phyloP scores from a whole-genome alignment of 768 basidiomycete genomes.

The Trametes meyenii region DNA sequence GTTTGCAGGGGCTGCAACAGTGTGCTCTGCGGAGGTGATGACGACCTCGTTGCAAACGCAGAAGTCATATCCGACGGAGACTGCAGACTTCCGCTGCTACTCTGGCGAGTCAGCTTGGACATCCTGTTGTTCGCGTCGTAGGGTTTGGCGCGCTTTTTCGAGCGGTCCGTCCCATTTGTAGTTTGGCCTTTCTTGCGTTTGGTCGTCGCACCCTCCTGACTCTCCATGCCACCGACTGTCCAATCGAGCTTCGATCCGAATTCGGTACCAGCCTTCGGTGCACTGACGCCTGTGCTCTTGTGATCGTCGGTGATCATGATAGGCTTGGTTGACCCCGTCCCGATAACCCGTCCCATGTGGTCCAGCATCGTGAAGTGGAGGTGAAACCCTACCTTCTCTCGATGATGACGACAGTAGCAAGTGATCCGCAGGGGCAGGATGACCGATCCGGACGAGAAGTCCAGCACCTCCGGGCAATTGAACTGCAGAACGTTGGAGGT shows the following conservation, averaged over 20 bases:
- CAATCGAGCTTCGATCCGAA: conserved; percentile 20
- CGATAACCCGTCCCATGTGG: conserved; percentile 75
- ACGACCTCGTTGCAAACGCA: conserved; percentile 34
- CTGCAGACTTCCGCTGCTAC: conserved; percentile 34
- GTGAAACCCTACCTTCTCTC: conserved; percentile 94
- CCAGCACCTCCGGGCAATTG: conserved; percentile 89
- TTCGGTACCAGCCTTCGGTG: conserved; percentile 27
- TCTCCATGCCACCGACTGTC: conserved; percentile 18
- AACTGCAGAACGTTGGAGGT: conserved; percentile 91
- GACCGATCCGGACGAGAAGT: conserved; percentile 85
- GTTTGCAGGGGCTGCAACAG: conserved; percentile 1
- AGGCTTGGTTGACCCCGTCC: conserved; percentile 78
- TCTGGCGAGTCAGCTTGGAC: conserved; percentile 32
- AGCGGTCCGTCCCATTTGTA: conserved; percentile 29
- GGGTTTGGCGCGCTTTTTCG: conserved; percentile 69
- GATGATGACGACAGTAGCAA: conserved; percentile 98
- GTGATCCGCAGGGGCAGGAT: conserved; percentile 94
- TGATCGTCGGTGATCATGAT: conserved; percentile 99
- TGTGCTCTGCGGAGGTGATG: conserved; percentile 32
- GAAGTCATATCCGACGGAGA: conserved; percentile 35
- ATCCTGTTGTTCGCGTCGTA: conserved; percentile 50
- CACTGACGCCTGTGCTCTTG: conserved; percentile 63
- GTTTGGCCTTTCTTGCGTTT: conserved; percentile 54
- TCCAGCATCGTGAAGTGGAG: conserved; percentile 88
- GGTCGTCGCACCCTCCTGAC: conserved; percentile 39